Evolutionary conservation across 768 basidiomycete species (phyloP).

Genomic region (Boletus coccyginus): DNA sequence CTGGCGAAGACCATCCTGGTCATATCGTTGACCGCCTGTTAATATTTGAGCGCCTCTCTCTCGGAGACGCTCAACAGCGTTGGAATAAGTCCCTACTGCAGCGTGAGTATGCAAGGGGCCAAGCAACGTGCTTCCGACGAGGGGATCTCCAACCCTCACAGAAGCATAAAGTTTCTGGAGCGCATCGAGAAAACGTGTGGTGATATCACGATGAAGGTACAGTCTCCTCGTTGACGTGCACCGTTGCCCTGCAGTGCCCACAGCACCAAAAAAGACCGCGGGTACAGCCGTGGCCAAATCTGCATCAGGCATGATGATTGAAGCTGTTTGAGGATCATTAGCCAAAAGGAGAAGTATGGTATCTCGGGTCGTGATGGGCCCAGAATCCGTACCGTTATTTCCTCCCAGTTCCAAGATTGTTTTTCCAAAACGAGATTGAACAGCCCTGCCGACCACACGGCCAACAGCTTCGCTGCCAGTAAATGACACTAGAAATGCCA

Average conservation of each 20-base stretch:
- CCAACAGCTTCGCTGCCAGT: constrained; percentile 92
- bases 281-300: constrained; percentile 88
- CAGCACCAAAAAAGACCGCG: constrained; percentile 90
- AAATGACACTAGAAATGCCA: constrained; percentile 68
- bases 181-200: constrained; percentile 69
- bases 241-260: constrained; percentile 72
- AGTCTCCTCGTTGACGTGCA: constrained; percentile 93
- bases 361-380: constrained; percentile 18
- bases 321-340: constrained; percentile 49
- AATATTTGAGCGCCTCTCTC: constrained; percentile 73
- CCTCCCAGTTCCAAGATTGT: constrained; percentile 89
- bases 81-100: constrained; percentile 64
- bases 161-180: constrained; percentile 73
- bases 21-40: constrained; percentile 63
- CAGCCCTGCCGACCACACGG: constrained; percentile 80
- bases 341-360: constrained; percentile 16
- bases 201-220: constrained; percentile 81
- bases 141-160: constrained; percentile 82
- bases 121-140: constrained; percentile 67
- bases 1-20: constrained; percentile 45
- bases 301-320: constrained; percentile 91
- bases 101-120: constrained; percentile 81
- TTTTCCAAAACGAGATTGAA: constrained; percentile 88
- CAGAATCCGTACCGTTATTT: constrained; percentile 72
- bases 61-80: constrained; percentile 59